Conservation (phyloP, 2,329 filamentous ascomycete genomes). For the Talaromyces sp. region DNA sequence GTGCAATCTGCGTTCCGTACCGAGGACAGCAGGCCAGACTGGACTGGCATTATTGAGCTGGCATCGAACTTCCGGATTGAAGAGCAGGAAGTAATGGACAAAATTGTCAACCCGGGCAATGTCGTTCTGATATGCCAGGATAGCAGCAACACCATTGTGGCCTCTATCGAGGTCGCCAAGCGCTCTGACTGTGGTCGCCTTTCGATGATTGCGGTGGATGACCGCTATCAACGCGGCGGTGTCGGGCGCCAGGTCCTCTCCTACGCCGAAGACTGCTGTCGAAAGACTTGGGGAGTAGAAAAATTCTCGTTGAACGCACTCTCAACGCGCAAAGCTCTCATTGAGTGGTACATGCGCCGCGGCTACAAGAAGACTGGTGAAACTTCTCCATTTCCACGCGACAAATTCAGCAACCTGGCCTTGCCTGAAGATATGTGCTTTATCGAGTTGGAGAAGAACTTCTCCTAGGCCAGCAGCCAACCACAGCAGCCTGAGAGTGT, state of each 20-base stretch:
- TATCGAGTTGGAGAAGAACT: slow-evolving; percentile 17
- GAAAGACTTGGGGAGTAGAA: slow-evolving; percentile 15
- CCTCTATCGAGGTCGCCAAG: slow-evolving; percentile 18
- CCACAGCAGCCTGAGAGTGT: background rate
- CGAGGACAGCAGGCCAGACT: slow-evolving; percentile 31
- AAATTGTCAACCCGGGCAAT: slow-evolving; percentile 24
- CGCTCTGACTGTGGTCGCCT: slow-evolving; percentile 15
- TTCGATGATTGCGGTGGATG: slow-evolving; percentile 21
- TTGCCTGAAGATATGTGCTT: slow-evolving; percentile 22
- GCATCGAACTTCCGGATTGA: slow-evolving; percentile 18
- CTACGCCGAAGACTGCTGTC: slow-evolving; percentile 25
- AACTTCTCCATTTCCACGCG: slow-evolving; percentile 17
- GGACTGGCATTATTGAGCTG: slow-evolving; percentile 31
- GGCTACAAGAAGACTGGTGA: slow-evolving; percentile 23
- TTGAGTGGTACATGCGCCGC: slow-evolving; percentile 25
- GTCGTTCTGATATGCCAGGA: slow-evolving; percentile 20
- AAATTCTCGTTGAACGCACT: slow-evolving; percentile 22
- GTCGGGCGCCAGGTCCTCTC: slow-evolving; percentile 21
- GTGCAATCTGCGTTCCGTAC: slow-evolving; percentile 39
- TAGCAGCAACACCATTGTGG: slow-evolving; percentile 13
- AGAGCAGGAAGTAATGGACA: slow-evolving; percentile 18
- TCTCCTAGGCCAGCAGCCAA: background rate
- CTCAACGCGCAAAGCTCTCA: slow-evolving; percentile 22
- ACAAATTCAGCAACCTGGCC: slow-evolving; percentile 13
- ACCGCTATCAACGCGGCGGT: slow-evolving; percentile 17